These are phyloP conservation scores for Populus simonii DNA, from an alignment of 345 rosid genomes.

Conservation along the genomic window DNA sequence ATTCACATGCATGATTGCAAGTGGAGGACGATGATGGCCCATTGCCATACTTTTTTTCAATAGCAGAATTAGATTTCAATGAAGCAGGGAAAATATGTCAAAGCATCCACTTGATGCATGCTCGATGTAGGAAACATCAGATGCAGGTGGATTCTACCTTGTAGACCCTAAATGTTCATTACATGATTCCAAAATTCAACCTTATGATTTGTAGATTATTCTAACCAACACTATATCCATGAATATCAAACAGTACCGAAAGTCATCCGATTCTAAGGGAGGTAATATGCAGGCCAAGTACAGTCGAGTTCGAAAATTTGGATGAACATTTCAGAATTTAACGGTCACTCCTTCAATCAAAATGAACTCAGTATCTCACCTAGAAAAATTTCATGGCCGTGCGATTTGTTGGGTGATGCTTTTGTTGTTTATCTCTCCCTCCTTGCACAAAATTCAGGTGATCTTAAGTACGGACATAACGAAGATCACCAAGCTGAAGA, in stretches of 20 bases:
- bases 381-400: not conserved
- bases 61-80: constrained; percentile 5
- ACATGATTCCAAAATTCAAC: not conserved
- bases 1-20: constrained; percentile 46
- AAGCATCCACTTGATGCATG: constrained; percentile 22
- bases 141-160: constrained; percentile 2
- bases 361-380: constrained; percentile 37
- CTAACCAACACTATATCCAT: not conserved
- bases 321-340: not conserved
- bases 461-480: constrained; percentile 14
- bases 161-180: not conserved
- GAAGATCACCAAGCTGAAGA: constrained; percentile 30
- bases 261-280: not conserved
- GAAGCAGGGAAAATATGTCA: not conserved
- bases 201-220: not conserved
- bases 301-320: not conserved
- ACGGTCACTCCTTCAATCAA: not conserved
- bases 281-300: not conserved
- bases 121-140: not conserved
- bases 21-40: constrained; percentile 34
- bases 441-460: not conserved
- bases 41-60: not conserved
- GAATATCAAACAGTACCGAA: not conserved
- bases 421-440: not conserved
- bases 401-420: not conserved